Percentiles rank a stretch among this genome's conserved stretches.
phyloP scores from a whole-genome alignment of 2,329 filamentous ascomycete species.

The Alternaria triticimaculans region DNA sequence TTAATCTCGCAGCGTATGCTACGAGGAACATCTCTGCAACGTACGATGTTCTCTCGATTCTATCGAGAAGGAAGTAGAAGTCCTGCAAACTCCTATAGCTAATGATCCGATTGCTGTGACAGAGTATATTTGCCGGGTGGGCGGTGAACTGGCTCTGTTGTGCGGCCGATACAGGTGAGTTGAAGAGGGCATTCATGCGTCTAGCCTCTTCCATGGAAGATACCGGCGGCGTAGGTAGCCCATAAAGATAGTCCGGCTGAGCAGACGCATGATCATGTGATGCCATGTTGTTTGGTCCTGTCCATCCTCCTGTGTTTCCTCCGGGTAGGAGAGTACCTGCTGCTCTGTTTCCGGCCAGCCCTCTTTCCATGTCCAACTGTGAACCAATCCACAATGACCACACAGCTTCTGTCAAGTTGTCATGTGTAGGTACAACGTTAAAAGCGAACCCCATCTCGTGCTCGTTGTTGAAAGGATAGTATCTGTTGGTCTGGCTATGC shows the following conservation, averaged over 20 bases:
- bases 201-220: not conserved
- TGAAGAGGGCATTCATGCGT: not conserved
- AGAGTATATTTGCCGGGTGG: not conserved
- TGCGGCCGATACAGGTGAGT: not conserved
- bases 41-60: slow-evolving; percentile 28
- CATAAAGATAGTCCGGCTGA: not conserved
- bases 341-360: not conserved
- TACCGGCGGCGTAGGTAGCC: not conserved
- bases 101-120: not conserved
- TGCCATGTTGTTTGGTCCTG: not conserved
- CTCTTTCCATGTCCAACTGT: slow-evolving; percentile 16
- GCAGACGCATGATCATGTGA: slow-evolving; percentile 20
- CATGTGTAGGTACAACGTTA: slow-evolving; percentile 24
- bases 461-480: slow-evolving; percentile 35
- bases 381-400: slow-evolving; percentile 32
- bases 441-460: slow-evolving; percentile 34
- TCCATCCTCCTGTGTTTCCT: not conserved
- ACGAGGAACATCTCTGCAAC: slow-evolving; percentile 14
- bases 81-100: slow-evolving; percentile 33
- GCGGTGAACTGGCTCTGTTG: not conserved
- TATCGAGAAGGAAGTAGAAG: slow-evolving; percentile 38
- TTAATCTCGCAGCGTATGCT: slow-evolving; percentile 27
- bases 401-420: slow-evolving; percentile 22
- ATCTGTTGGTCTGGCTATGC: slow-evolving; percentile 24
- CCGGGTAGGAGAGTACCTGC: not conserved